A percentile compares a stretch with the other conserved stretches of the same genome.
These are phyloP conservation scores for Teratosphaeria viscida DNA, from an alignment of 2,329 filamentous ascomycete species.

Conservation along the genomic window DNA sequence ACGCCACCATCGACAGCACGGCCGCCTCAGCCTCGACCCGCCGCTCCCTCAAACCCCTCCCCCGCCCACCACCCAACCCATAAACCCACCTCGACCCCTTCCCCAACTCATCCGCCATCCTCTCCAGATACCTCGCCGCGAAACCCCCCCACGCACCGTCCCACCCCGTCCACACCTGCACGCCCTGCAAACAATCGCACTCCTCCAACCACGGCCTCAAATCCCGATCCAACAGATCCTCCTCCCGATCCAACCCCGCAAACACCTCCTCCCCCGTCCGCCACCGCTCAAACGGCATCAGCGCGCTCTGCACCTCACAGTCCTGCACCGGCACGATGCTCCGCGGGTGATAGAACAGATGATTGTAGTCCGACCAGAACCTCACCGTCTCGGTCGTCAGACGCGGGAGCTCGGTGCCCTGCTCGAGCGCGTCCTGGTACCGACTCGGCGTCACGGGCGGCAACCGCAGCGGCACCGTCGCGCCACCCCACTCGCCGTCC, in stretches of 20 bases:
- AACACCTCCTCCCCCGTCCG: constrained; percentile 63
- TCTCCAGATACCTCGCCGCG: constrained; percentile 42
- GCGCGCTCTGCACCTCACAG: constrained; percentile 68
- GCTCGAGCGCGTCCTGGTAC: constrained; percentile 72
- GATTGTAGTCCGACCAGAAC: constrained; percentile 94
- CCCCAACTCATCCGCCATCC: constrained; percentile 78
- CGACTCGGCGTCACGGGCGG: constrained; percentile 56
- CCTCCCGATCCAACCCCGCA: constrained; percentile 45
- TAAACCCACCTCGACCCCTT: constrained; percentile 82
- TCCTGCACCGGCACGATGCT: constrained; percentile 82
- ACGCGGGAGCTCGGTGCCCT: constrained; percentile 52
- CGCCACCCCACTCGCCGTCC: constrained; percentile 46
- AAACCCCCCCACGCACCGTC: constrained; percentile 44
- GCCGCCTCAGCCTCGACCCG: constrained; percentile 52
- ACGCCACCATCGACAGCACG: constrained; percentile 58
- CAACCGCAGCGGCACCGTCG: constrained; percentile 58
- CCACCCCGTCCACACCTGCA: constrained; percentile 53
- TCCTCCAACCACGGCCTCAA: constrained; percentile 82
- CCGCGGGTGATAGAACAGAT: constrained; percentile 82
- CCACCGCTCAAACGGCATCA: constrained; percentile 77
- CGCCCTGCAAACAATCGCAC: constrained; percentile 80
- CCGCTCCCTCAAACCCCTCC: constrained; percentile 33
- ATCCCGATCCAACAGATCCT: constrained; percentile 85
- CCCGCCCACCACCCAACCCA: constrained; percentile 53
- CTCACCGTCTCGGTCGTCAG: constrained; percentile 64